phyloP scores from a whole-genome alignment of 345 rosid genomes.

The Euphorbia tirucalli region DNA sequence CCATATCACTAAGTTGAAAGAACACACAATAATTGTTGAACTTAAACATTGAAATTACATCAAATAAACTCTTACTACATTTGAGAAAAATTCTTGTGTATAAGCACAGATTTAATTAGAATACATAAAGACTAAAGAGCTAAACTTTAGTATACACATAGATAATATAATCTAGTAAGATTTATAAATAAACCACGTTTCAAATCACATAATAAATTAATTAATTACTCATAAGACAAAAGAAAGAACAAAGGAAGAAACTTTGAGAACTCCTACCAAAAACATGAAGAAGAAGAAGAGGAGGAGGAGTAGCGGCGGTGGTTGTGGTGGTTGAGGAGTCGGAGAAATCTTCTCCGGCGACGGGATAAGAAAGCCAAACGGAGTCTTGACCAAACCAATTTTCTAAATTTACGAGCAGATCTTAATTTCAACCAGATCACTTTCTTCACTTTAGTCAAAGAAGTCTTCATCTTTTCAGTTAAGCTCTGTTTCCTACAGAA shows the following conservation, averaged over 20 bases:
- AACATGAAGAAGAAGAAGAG: conserved; percentile 25
- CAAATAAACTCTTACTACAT: no score
- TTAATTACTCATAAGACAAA: no score
- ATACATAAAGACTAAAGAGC: no score
- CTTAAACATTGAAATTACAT: no score
- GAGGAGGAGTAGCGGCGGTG: not conserved
- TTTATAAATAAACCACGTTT: not conserved
- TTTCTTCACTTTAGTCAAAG: conserved; percentile 50
- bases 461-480: conserved; percentile 45
- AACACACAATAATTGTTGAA: no score
- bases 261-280: conserved; percentile 1
- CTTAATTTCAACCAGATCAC: conserved; percentile 45
- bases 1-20: no score
- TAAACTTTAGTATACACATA: not conserved
- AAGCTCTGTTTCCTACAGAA: conserved; percentile 62
- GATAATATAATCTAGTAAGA: not conserved
- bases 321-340: conserved; percentile 31
- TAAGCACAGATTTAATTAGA: not conserved
- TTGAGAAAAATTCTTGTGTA: not conserved
- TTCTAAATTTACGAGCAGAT: conserved; percentile 42
- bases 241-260: not conserved
- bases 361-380: conserved; percentile 36
- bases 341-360: conserved; percentile 49
- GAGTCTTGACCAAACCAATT: conserved; percentile 55
- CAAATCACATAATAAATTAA: not conserved